These are phyloP conservation scores for Diaporthe destruens DNA, from an alignment of 2,329 filamentous ascomycete genomes.

Conservation along the genomic window DNA sequence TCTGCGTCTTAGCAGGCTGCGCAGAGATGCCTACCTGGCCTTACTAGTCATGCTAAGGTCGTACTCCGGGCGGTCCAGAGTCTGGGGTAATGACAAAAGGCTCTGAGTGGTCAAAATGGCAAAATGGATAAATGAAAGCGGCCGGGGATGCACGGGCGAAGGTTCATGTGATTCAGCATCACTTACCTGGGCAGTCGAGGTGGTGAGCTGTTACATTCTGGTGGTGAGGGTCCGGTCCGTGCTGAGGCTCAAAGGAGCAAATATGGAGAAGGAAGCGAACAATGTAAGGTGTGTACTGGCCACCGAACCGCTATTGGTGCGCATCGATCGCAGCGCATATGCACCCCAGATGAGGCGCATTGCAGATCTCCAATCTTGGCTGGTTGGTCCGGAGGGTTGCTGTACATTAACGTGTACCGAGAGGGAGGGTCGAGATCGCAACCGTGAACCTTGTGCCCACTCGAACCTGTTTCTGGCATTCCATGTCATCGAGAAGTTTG, in stretches of 20 bases:
- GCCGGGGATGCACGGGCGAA: conserved; percentile 11
- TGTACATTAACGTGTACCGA: conserved; percentile 30
- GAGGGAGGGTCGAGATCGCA: conserved; percentile 25
- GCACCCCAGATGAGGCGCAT: conserved; percentile 40
- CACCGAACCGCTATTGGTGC: conserved; percentile 38
- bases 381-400: conserved; percentile 11
- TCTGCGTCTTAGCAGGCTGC: background rate
- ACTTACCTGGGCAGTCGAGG: background rate
- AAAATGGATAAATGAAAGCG: conserved; percentile 16
- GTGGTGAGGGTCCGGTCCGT: conserved; percentile 21
- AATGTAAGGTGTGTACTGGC: background rate
- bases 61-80: conserved; percentile 14
- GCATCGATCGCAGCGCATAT: conserved; percentile 36
- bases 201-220: conserved; percentile 24
- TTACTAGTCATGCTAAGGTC: conserved; percentile 32
- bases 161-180: conserved; percentile 18
- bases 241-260: conserved; percentile 30
- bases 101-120: conserved; percentile 20
- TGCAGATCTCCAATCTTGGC: conserved; percentile 30
- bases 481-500: background rate
- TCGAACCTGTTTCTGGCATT: conserved; percentile 8
- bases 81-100: conserved; percentile 1
- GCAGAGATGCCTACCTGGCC: background rate
- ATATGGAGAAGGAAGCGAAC: conserved; percentile 6
- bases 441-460: background rate